Evolutionary conservation across 2,329 filamentous ascomycete species (phyloP).

Genomic region (Colletotrichum siamense): DNA sequence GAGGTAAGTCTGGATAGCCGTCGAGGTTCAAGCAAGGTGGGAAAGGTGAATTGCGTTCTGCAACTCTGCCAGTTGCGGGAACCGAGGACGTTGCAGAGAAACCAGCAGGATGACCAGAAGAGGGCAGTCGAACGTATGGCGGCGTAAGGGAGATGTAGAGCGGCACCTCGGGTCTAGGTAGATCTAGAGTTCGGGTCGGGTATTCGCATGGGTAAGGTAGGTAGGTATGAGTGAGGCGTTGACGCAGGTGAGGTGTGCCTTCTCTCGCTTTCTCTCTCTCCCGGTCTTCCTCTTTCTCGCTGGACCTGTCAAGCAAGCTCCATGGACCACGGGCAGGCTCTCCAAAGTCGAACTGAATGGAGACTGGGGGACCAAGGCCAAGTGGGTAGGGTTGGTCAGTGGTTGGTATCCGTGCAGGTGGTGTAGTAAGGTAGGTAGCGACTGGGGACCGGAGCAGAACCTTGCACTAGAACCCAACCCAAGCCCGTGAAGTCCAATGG

Average conservation of each 20-base stretch:
- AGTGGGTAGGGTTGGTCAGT: background rate
- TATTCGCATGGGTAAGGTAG: background rate
- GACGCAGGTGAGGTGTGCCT: background rate
- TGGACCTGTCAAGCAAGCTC: background rate
- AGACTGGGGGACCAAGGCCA: background rate
- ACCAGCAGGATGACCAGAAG: background rate
- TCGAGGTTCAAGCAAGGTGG: background rate
- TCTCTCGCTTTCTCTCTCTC: background rate
- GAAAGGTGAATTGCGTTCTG: background rate
- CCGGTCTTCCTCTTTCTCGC: background rate
- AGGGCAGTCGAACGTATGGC: background rate
- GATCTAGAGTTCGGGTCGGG: background rate
- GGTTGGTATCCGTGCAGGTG: background rate
- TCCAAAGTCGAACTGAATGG: background rate
- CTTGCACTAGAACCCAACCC: background rate
- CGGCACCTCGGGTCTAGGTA: background rate
- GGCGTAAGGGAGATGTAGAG: background rate
- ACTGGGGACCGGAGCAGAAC: background rate
- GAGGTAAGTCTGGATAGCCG: background rate
- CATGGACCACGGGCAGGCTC: background rate
- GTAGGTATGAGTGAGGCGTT: background rate
- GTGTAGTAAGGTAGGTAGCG: background rate
- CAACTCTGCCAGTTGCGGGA: background rate
- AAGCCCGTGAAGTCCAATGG: constrained; percentile 10
- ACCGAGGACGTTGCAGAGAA: background rate